Conservation (phyloP, 1,284 basidiomycete genomes). For the Puccinia triticina region DNA sequence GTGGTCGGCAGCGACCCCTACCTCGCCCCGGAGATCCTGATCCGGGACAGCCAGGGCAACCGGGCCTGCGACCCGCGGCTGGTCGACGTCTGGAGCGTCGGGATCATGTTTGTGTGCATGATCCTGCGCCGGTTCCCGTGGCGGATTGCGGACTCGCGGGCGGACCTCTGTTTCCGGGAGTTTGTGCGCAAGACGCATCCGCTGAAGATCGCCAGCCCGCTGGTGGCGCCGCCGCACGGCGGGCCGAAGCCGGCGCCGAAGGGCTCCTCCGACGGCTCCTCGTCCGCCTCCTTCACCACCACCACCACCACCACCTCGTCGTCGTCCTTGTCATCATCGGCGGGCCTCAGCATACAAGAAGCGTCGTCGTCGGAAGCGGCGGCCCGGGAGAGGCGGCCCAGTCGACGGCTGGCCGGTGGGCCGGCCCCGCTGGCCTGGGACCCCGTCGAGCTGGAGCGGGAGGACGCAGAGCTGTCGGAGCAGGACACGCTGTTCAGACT, state of each 20-base stretch:
- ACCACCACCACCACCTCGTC: neutral
- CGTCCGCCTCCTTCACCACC: neutral
- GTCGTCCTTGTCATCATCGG: neutral
- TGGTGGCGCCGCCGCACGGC: neutral
- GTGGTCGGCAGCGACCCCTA: slow-evolving; percentile 98
- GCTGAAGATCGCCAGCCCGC: neutral
- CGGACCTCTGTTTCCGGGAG: slow-evolving; percentile 84
- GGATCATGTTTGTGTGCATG: slow-evolving; percentile 99
- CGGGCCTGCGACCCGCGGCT: slow-evolving; percentile 91
- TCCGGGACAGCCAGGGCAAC: slow-evolving; percentile 54
- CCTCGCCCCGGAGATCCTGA: slow-evolving; percentile 93
- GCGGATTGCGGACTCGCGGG: slow-evolving; percentile 95
- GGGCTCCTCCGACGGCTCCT: too few species aligned
- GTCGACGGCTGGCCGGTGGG: neutral
- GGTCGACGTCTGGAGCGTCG: slow-evolving; percentile 97
- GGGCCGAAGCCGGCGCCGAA: too few species aligned
- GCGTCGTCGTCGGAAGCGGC: neutral
- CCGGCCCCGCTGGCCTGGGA: neutral
- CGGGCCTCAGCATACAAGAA: neutral
- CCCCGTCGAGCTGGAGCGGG: neutral
- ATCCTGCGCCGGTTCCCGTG: slow-evolving; percentile 94
- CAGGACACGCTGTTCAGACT: slow-evolving; percentile 26
- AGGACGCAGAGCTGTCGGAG: slow-evolving; percentile 4
- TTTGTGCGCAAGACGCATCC: slow-evolving; percentile 67
- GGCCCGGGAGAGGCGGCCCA: neutral